Base-by-base conservation (phyloP, 2,329 filamentous ascomycete genomes). In the Lachnellula occidentalis region DNA sequence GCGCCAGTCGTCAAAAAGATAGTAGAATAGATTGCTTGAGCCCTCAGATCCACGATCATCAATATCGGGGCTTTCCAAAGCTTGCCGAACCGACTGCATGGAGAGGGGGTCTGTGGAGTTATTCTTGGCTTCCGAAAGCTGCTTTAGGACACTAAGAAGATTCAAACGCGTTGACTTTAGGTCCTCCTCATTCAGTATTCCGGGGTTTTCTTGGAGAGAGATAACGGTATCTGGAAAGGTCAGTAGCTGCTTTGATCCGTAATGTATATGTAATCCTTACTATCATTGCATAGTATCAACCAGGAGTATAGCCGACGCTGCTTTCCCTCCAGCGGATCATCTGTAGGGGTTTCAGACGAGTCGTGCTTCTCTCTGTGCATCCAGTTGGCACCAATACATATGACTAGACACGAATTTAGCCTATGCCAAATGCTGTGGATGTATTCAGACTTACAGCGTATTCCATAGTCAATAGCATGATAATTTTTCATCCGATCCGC, bases 401-500 rank as follows among this genome's bases (percentile, higher is more conserved):
- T 74, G 62, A 83, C 83, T 87, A 36, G 24, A 55, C 67, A 52
- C 21, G 61, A 37, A 50, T 46, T 34, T 34, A 46, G 24, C 17
- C 31, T 14, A 17, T 21, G 9, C 6, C 31, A 37, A 27, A 11
- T 41, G 9, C 11, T n/a, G 27, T 34, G 34, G 21, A 19, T 7
- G 15, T 7, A 27, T 15, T 48, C 15, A 14, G 34, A 67, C 75
- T 63, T 72, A 83, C 86, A 88, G 67, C 76, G 77, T 15, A 76
- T 72, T 0, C 86, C 87, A 67, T 85, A 80, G 63, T 91, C 87
- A 14, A 88, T 79, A 0, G 86, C 86, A 14, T 83, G 85, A 68
- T 87, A 91, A 67, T 90, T 87, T 75, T 86, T 86, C n/a, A 88
- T 85, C 52, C 85, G 79, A 58, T 87, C 78, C 5, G 86, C 80